phyloP scores from a whole-genome alignment of 2,329 filamentous ascomycete genomes.

The Neofusicoccum laricinum region DNA sequence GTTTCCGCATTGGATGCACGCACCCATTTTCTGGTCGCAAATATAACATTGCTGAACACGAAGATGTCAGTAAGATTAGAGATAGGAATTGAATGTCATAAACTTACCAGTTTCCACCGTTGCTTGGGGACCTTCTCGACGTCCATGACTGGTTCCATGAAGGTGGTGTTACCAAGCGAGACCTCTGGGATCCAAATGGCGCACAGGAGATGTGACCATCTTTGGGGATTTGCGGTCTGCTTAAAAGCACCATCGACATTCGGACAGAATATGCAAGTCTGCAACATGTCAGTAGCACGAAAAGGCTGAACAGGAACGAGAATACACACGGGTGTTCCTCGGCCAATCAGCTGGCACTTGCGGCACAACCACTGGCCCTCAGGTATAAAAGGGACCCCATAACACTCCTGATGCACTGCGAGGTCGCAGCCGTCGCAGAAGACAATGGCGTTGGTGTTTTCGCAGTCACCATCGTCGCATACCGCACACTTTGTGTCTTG shows the following conservation, averaged over 20 bases:
- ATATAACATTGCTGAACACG: slow-evolving; percentile 73
- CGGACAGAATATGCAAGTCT: slow-evolving; percentile 97
- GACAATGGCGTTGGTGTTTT: slow-evolving; percentile 98
- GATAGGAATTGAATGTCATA: background rate
- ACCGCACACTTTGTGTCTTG: slow-evolving; percentile 97
- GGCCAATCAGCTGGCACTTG: slow-evolving; percentile 92
- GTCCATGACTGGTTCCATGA: slow-evolving; percentile 98
- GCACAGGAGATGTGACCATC: slow-evolving; percentile 95
- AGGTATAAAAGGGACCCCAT: slow-evolving; percentile 96
- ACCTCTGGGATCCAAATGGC: slow-evolving; percentile 99
- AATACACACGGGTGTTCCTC: slow-evolving; percentile 72
- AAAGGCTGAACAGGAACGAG: slow-evolving; percentile 25
- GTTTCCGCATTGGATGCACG: slow-evolving; percentile 97
- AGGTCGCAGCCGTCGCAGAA: slow-evolving; percentile 98
- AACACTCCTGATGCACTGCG: slow-evolving; percentile 97
- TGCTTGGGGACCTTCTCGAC: slow-evolving; percentile 96
- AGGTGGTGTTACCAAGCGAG: slow-evolving; percentile 88
- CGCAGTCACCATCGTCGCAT: slow-evolving; percentile 98
- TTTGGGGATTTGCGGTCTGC: slow-evolving; percentile 84
- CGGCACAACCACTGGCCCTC: slow-evolving; percentile 98
- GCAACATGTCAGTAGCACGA: background rate
- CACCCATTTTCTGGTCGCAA: slow-evolving; percentile 95
- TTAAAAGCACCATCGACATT: slow-evolving; percentile 98
- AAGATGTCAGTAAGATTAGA: slow-evolving; percentile 21
- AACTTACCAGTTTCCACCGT: slow-evolving; percentile 73